Evolutionary conservation across 2,329 filamentous ascomycete species (phyloP), one percentile per base, ranked within the genome.

Genomic region (Akanthomyces dipterigenus): DNA sequence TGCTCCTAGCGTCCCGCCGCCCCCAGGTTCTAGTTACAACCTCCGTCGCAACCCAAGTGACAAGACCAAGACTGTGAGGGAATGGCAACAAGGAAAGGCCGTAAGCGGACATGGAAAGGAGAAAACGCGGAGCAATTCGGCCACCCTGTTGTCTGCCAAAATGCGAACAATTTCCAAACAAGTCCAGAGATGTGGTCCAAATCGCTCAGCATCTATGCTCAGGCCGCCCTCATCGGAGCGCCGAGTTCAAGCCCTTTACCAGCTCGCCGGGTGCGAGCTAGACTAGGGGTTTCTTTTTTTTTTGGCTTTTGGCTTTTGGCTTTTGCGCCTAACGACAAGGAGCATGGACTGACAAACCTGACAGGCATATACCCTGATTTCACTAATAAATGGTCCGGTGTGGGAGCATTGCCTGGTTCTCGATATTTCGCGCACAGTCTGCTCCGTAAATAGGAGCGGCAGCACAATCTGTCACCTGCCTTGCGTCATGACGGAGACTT

Each of bases 171-270:
- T 20, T 24, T 40, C 31, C 40, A 36, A 31, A 14, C 9, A 24
- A 4, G 20, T 20, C 22, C 28, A 14, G n/a, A 26, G n/a, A 24
- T 22, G 18, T 28, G n/a, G 46, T 40, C 24, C 38, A 59, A 31
- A 51, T 40, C 45, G 36, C 56, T 28, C 48, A 48, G 16, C n/a
- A 57, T 57, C 38, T 31, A 40, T 38, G 28, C 20, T 26, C 31
- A 48, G 43, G 55, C 42, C 22, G 55, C 43, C 43, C 42, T 26
- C n/a, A 26, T 40, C 36, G 31, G 9, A 18, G 36, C 46, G 55
- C 43, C 55, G 43, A 40, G 26, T 8, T 7, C 54, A 56, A 57
- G 55, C 55, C 56, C 45, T 53, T 53, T 60, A 60, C 57, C 57
- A 60, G 20, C 9, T 38, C 24, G 40, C 38, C 48, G 57, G 56